A percentile compares a stretch with the other conserved stretches of the same genome.
phyloP scores from a whole-genome alignment of 2,329 filamentous ascomycete species.

The Penicillium sp. region DNA sequence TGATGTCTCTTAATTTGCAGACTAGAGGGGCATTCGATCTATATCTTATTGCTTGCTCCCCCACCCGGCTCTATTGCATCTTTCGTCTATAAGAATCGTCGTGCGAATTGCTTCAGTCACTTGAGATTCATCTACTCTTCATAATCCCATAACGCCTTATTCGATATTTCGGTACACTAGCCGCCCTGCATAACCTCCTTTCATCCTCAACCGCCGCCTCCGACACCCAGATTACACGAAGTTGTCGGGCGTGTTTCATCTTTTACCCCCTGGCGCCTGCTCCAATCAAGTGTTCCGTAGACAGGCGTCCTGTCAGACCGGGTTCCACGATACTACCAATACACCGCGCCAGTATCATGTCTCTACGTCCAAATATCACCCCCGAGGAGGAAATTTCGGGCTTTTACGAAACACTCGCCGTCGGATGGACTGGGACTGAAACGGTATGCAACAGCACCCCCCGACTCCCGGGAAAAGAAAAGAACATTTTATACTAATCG shows the following conservation, averaged over 20 bases:
- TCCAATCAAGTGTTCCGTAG: conserved; percentile 18
- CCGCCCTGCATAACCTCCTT: conserved; percentile 1
- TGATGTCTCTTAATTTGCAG: conserved; percentile 26
- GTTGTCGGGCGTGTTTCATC: conserved; percentile 25
- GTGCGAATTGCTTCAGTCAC: neutral
- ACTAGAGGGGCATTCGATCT: conserved; percentile 26
- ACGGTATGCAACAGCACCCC: conserved; percentile 31
- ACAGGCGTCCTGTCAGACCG: conserved; percentile 5
- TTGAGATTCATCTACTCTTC: neutral
- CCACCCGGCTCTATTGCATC: conserved; percentile 6
- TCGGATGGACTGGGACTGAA: conserved; percentile 30
- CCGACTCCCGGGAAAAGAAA: neutral
- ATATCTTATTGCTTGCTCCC: conserved; percentile 20
- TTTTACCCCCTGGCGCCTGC: conserved; percentile 18
- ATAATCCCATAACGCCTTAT: neutral
- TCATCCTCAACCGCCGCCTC: conserved; percentile 11
- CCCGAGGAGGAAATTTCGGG: conserved; percentile 29
- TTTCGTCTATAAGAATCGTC: conserved; percentile 21
- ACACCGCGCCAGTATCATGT: conserved; percentile 26
- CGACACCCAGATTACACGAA: conserved; percentile 14
- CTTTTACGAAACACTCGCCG: conserved; percentile 28
- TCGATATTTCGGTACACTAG: neutral
- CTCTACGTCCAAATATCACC: conserved; percentile 23
- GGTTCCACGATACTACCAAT: conserved; percentile 28
- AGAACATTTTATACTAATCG: neutral